Conservation (phyloP, 208 protist genomes). For the Wallacemonas sp. region DNA sequence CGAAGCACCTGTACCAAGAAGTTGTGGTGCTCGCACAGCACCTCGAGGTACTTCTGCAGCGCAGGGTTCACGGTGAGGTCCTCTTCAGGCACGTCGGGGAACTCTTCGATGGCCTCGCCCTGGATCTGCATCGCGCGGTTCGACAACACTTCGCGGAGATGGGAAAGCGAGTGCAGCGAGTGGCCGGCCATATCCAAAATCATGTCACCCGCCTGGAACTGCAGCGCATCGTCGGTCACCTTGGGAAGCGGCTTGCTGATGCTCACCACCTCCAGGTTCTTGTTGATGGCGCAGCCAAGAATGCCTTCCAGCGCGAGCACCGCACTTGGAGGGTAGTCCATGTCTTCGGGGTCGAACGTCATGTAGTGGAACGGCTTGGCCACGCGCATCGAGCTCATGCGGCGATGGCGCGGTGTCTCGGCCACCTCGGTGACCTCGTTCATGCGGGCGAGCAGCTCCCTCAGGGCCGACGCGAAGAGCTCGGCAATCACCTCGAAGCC, state of each 20-base stretch:
- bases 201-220: constrained; percentile 88
- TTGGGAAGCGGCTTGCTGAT: constrained; percentile 68
- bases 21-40: constrained; percentile 89
- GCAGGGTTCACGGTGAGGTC: constrained; percentile 66
- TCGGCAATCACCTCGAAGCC: constrained; percentile 63
- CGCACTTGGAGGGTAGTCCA: constrained; percentile 78
- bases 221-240: constrained; percentile 59
- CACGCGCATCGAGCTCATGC: constrained; percentile 37
- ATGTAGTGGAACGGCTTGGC: constrained; percentile 88
- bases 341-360: constrained; percentile 82
- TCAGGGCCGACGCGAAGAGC: constrained; percentile 47
- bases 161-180: constrained; percentile 81
- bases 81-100: constrained; percentile 54
- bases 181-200: constrained; percentile 83
- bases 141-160: constrained; percentile 80
- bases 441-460: constrained; percentile 33
- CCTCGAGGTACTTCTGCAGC: constrained; percentile 83
- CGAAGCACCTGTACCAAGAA: constrained; percentile 86
- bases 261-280: constrained; percentile 84
- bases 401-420: constrained; percentile 41
- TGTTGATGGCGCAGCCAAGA: constrained; percentile 81
- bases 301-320: constrained; percentile 79
- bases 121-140: constrained; percentile 82
- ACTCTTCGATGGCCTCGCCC: constrained; percentile 73
- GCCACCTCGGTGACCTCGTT: constrained; percentile 23